Base-by-base conservation (phyloP, 129 eudicot species). In the Mikania micrantha region DNA sequence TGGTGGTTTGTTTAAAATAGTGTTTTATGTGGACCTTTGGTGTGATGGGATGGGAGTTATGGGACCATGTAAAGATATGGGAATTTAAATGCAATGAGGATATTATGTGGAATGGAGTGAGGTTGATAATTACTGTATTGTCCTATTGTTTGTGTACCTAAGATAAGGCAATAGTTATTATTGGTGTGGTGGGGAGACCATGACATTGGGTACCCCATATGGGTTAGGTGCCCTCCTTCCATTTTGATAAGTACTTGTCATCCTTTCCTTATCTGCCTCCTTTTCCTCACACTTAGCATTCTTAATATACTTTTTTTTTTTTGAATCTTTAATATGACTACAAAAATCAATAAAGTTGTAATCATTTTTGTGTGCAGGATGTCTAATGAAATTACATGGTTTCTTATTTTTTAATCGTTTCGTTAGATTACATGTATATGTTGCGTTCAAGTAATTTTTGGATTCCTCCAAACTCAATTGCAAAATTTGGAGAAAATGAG, bases 161-260 rank as follows among this genome's bases (percentile, higher is more conserved):
- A 25, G 44, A 78, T 58, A 53, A 41, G 34, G 82, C 50, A 66
- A 50, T 48, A 57, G 62, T 60, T 72, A 79, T 79, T 67, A 79
- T 75, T 83, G 85, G 13, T 41, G 66, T 60, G 71, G 78, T 73
- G 81, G 81, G 83, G 84, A 64, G 41, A 76, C 87, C 91, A 79
- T 68, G 70, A 69, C 40, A 65, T 39, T 52, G 52, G 47, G 27
- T 80, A 79, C 72, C 72, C 85, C 82, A 38, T 78, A 76, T 70
- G 71, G 80, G 57, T 53, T 52, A 19, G 67, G 66, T 66, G 52
- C 64, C 71, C 70, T 74, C 39, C 66, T 35, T 68, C 64, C 41
- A 62, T 58, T 65, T 38, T 57, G 80, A 74, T 13, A 61, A 32
- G 75, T 76, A 68, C 65, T 67, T 81, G 90, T 84, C 90, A 49